Evolutionary conservation across 257 asterid species (phyloP).

Genomic region (Ophiorrhiza pumila): DNA sequence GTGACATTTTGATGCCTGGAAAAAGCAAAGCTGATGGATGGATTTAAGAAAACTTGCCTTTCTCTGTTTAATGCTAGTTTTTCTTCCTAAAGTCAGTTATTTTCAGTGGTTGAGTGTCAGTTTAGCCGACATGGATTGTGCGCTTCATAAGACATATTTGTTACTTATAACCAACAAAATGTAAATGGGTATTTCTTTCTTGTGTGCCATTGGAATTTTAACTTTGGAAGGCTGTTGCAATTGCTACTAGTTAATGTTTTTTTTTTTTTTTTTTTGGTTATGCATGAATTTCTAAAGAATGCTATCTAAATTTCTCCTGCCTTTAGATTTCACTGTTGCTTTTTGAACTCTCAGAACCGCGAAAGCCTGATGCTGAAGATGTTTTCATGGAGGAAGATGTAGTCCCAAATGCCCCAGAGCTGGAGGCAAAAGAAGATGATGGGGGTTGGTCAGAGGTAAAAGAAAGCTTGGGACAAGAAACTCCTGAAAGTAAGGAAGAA

Average conservation of each 20-base stretch:
- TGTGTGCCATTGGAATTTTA: neutral
- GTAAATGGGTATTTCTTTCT: neutral
- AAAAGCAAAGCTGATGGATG: neutral
- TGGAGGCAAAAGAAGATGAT: slow-evolving; percentile 48
- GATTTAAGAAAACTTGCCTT: neutral
- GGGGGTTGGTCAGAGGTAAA: slow-evolving; percentile 63
- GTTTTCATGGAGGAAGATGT: slow-evolving; percentile 94
- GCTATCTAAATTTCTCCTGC: neutral
- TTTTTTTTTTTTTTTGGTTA: neutral
- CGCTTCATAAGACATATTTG: neutral
- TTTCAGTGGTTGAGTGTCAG: neutral
- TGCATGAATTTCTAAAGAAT: neutral
- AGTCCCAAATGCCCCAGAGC: slow-evolving; percentile 48
- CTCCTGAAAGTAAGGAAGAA: slow-evolving; percentile 48
- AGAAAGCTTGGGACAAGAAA: slow-evolving; percentile 48
- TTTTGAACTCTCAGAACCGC: slow-evolving; percentile 48
- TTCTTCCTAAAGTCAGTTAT: neutral
- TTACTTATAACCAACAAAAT: neutral
- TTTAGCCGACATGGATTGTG: neutral
- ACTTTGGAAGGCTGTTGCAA: neutral
- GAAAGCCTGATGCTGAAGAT: slow-evolving; percentile 68
- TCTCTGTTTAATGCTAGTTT: neutral
- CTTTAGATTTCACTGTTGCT: slow-evolving; percentile 12
- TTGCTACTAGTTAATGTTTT: neutral
- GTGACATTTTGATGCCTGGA: neutral